These are phyloP conservation scores for Dioscorea cayenensis DNA, from an alignment of 116 monocot species.

Conservation along the genomic window DNA sequence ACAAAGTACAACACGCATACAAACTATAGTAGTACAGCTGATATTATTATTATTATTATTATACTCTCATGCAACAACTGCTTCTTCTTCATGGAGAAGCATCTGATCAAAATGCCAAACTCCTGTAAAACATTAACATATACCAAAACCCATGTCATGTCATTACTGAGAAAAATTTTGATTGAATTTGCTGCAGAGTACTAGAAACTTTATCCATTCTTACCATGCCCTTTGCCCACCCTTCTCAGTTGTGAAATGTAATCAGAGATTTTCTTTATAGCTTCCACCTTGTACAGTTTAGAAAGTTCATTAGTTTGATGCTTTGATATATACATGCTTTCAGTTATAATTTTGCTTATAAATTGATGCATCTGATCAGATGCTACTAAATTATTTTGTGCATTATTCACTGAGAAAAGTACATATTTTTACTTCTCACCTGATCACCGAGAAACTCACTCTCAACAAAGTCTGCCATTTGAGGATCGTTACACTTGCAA, in stretches of 20 bases:
- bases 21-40: too few species aligned
- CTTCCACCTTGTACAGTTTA: constrained; percentile 48
- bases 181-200: neutral
- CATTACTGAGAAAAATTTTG: too few species aligned
- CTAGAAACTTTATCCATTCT: neutral
- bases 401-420: neutral
- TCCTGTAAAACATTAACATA: constrained; percentile 16
- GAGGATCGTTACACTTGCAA: constrained; percentile 30
- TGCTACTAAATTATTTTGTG: neutral
- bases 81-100: constrained; percentile 38
- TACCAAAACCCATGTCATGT: too few species aligned
- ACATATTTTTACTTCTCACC: constrained; percentile 16
- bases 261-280: constrained; percentile 83
- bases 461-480: constrained; percentile 52
- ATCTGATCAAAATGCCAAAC: constrained; percentile 67
- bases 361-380: too few species aligned
- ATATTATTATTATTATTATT: too few species aligned
- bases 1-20: too few species aligned
- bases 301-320: neutral
- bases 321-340: too few species aligned
- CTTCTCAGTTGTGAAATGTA: constrained; percentile 87
- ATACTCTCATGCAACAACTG: neutral
- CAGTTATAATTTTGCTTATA: too few species aligned
- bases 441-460: constrained; percentile 46
- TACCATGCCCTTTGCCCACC: constrained; percentile 91